phyloP scores from a whole-genome alignment of 1,284 basidiomycete genomes.

The Irpex lacteus region DNA sequence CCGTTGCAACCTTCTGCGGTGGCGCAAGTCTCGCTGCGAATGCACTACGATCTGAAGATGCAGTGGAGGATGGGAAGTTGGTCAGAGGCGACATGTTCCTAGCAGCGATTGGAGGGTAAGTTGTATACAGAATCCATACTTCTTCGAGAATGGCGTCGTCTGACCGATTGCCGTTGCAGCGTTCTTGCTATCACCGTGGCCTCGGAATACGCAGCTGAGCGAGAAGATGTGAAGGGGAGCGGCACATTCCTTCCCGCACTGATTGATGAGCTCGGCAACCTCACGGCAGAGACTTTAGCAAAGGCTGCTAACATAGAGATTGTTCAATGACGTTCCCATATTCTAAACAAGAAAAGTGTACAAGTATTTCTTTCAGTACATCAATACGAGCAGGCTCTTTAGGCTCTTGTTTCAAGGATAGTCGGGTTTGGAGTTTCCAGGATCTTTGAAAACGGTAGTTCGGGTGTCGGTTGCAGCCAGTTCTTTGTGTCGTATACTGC shows the following conservation, averaged over 20 bases:
- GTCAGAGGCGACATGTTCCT: slow-evolving; percentile 72
- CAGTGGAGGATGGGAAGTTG: slow-evolving; percentile 39
- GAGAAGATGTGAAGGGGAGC: slow-evolving; percentile 73
- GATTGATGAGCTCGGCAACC: slow-evolving; percentile 75
- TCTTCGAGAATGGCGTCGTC: slow-evolving; percentile 7
- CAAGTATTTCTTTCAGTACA: not conserved
- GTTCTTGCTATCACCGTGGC: slow-evolving; percentile 83
- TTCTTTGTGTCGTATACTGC: slow-evolving; percentile 77
- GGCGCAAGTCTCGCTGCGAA: slow-evolving; percentile 48
- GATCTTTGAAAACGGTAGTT: slow-evolving; percentile 80
- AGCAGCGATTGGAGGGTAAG: slow-evolving; percentile 76
- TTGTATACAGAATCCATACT: slow-evolving; percentile 10
- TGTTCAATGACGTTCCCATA: slow-evolving; percentile 4
- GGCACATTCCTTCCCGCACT: slow-evolving; percentile 87
- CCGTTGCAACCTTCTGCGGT: slow-evolving; percentile 76
- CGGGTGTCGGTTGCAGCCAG: slow-evolving; percentile 84
- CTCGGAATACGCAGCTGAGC: slow-evolving; percentile 74
- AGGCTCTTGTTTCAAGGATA: slow-evolving; percentile 5
- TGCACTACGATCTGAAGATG: slow-evolving; percentile 18
- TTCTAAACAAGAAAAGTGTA: slow-evolving; percentile 5
- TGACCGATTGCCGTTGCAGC: slow-evolving; percentile 34
- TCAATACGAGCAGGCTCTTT: not conserved
- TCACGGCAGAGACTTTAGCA: slow-evolving; percentile 56
- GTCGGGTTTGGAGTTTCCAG: slow-evolving; percentile 38
- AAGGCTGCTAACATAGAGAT: slow-evolving; percentile 50